These are phyloP conservation scores for Conticribra guillardii DNA, from an alignment of 108 stramenopile genomes.

Conservation along the genomic window DNA sequence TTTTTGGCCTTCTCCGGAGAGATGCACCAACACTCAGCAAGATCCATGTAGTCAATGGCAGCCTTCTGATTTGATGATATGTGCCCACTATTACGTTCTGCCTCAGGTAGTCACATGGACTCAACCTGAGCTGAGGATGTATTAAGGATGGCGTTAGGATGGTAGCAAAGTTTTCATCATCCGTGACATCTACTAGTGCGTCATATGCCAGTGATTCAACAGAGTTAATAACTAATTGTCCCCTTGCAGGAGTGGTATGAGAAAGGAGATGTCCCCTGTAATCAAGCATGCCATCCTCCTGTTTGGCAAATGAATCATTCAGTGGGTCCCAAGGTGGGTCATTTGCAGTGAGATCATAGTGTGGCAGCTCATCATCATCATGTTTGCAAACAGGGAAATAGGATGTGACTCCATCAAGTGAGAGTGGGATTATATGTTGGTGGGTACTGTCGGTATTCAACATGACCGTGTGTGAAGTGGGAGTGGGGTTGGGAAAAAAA, in stretches of 20 bases:
- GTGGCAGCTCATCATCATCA: not conserved
- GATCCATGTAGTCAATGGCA: not conserved
- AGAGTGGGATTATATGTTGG: not conserved
- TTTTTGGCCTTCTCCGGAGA: slow-evolving; percentile 26
- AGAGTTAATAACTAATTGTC: not conserved
- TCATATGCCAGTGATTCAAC: not conserved
- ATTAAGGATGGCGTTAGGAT: not conserved
- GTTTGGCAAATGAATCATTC: not conserved
- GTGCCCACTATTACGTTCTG: not conserved
- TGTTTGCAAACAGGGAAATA: not conserved
- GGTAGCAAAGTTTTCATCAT: slow-evolving; percentile 17
- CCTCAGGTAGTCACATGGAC: too few relatives aligned
- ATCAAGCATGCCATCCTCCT: not conserved
- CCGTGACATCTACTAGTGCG: slow-evolving; percentile 2
- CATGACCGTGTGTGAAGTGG: slow-evolving; percentile 7
- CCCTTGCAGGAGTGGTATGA: too few relatives aligned
- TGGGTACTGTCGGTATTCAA: not conserved
- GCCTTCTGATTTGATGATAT: not conserved
- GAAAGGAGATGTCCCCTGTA: not conserved
- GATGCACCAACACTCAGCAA: slow-evolving; percentile 27
- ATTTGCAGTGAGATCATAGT: not conserved
- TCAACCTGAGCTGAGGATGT: too few relatives aligned
- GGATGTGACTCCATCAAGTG: slow-evolving; percentile 1
- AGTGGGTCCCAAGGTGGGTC: slow-evolving; percentile 1
- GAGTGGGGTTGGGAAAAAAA: slow-evolving; percentile 5